phyloP scores from a whole-genome alignment of 495 filamentous ascomycete species.

The Penicillium turbatum region DNA sequence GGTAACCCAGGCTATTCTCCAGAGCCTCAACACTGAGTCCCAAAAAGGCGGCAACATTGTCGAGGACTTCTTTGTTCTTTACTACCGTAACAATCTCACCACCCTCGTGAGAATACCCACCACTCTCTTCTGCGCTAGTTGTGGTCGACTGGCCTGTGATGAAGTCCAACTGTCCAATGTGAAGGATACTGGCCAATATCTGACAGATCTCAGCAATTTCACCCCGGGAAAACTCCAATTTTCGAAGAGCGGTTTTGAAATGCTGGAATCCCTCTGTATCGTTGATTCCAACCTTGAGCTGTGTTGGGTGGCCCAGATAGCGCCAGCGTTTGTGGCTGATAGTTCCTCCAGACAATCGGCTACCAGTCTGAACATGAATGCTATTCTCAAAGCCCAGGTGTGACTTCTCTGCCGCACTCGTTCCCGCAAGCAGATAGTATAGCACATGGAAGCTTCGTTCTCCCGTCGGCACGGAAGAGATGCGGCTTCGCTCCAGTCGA shows the following conservation, averaged over 20 bases:
- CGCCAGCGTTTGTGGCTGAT: constrained; percentile 76
- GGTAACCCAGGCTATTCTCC: constrained; percentile 85
- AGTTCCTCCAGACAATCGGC: constrained; percentile 49
- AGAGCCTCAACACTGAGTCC: constrained; percentile 75
- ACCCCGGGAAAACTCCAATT: constrained; percentile 85
- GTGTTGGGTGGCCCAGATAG: constrained; percentile 93
- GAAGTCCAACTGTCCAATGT: constrained; percentile 95
- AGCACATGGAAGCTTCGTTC: constrained; percentile 94
- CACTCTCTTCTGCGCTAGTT: constrained; percentile 80
- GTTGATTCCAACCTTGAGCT: constrained; percentile 94
- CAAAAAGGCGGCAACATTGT: constrained; percentile 84
- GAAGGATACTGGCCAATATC: constrained; percentile 82
- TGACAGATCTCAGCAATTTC: constrained; percentile 98
- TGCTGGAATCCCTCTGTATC: constrained; percentile 93
- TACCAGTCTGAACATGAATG: constrained; percentile 39
- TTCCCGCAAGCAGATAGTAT: constrained; percentile 92
- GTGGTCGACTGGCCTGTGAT: constrained; percentile 71
- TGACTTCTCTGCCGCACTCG: constrained; percentile 79
- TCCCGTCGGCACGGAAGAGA: constrained; percentile 86
- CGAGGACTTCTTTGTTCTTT: constrained; percentile 86
- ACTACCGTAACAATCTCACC: constrained; percentile 79
- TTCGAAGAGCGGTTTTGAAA: constrained; percentile 92
- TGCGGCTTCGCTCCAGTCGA: constrained; percentile 81
- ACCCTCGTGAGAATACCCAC: constrained; percentile 93
- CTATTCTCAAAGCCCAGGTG: constrained; percentile 77